Percentiles rank a stretch among this genome's conserved stretches.
phyloP scores from a whole-genome alignment of 345 rosid genomes.

The Physaria fendleri region DNA sequence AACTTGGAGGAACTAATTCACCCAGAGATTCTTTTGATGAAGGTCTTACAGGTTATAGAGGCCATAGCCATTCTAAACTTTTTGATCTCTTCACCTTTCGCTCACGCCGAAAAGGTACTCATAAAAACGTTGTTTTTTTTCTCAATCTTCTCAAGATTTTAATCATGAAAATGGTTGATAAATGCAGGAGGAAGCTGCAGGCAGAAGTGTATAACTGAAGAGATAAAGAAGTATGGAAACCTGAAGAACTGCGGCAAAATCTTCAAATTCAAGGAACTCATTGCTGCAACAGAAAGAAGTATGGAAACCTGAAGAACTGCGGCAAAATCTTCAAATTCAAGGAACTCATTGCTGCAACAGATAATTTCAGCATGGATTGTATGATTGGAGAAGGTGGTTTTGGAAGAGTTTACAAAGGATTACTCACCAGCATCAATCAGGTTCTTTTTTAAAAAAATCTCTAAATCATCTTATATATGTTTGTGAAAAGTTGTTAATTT shows the following conservation, averaged over 20 bases:
- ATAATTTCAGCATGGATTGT: conserved; percentile 41
- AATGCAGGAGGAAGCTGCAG: conserved; percentile 43
- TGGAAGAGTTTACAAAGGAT: conserved; percentile 55
- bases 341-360: conserved; percentile 48
- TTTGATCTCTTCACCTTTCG: conserved; percentile 23
- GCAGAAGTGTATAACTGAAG: conserved; percentile 37
- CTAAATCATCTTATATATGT: neutral
- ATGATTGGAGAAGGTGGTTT: conserved; percentile 68
- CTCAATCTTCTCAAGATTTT: neutral
- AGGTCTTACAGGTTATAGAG: conserved; percentile 30
- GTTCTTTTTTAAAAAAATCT: conserved; percentile 24
- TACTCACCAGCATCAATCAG: conserved; percentile 32
- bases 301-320: no score
- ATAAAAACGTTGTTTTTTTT: neutral
- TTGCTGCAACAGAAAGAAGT: conserved; percentile 47
- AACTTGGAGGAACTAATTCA: conserved; percentile 9
- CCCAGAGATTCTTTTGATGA: conserved; percentile 32
- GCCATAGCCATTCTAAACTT: conserved; percentile 20
- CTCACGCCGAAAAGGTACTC: conserved; percentile 29
- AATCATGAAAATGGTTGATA: neutral
- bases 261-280: conserved; percentile 44
- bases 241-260: conserved; percentile 31
- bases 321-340: conserved; percentile 38
- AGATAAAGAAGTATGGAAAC: conserved; percentile 41
- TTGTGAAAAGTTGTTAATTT: neutral